These are phyloP conservation scores for Aspergillus homomorphus DNA, from an alignment of 495 filamentous ascomycete genomes.

Conservation along the genomic window DNA sequence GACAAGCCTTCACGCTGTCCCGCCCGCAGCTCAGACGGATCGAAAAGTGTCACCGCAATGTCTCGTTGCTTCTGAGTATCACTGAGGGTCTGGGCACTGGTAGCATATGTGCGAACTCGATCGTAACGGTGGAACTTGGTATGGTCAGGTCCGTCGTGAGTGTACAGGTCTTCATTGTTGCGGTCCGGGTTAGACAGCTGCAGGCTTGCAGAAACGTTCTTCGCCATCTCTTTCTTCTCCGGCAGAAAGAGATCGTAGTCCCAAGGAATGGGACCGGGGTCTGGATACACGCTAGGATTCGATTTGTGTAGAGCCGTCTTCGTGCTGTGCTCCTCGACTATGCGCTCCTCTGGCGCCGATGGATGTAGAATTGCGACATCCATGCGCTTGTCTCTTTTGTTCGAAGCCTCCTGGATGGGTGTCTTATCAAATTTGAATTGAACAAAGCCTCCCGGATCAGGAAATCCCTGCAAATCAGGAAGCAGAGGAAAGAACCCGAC, in stretches of 20 bases:
- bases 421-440: constrained; percentile 86
- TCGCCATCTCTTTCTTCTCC: constrained; percentile 50
- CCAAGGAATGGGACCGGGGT: constrained; percentile 58
- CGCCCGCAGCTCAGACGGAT: constrained; percentile 47
- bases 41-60: constrained; percentile 60
- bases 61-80: constrained; percentile 51
- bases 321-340: constrained; percentile 45
- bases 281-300: constrained; percentile 58
- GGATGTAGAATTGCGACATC: constrained; percentile 78
- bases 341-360: constrained; percentile 45
- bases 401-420: constrained; percentile 56
- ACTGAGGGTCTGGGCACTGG: constrained; percentile 62
- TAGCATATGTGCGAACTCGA: constrained; percentile 80
- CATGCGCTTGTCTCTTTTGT: constrained; percentile 74
- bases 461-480: constrained; percentile 83
- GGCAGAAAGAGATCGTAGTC: constrained; percentile 82
- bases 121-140: constrained; percentile 65
- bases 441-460: constrained; percentile 83
- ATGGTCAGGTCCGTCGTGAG: constrained; percentile 45
- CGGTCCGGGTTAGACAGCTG: constrained; percentile 64
- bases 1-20: constrained; percentile 1
- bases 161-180: constrained; percentile 66
- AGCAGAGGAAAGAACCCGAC: constrained; percentile 78
- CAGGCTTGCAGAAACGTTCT: constrained; percentile 70
- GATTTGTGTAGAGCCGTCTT: constrained; percentile 59